Percentiles rank a stretch among this genome's conserved stretches.
Evolutionary conservation across 352 stramenopile species (phyloP).

Genomic region (Blastocystis sp.): DNA sequence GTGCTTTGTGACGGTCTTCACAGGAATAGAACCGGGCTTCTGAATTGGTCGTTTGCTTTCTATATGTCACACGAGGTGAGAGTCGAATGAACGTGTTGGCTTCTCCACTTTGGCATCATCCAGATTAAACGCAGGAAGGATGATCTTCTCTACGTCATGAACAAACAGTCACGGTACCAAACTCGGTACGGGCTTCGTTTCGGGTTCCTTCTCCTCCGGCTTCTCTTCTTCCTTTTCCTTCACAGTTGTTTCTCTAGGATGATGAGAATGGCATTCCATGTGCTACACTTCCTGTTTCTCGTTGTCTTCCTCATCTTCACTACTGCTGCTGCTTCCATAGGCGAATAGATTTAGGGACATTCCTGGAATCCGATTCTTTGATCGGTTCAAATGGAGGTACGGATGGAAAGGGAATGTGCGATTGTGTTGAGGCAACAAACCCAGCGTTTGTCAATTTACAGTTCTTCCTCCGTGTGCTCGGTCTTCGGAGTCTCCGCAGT

Average conservation of each 20-base stretch:
- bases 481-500: not conserved
- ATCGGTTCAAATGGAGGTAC: too few species aligned
- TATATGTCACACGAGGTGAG: not conserved
- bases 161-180: not conserved
- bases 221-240: not conserved
- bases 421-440: not conserved
- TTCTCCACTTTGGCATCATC: constrained; percentile 15
- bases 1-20: not conserved
- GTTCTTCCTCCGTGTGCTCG: not conserved
- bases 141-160: constrained; percentile 17
- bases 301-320: not conserved
- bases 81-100: not conserved
- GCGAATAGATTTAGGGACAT: not conserved
- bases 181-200: not conserved
- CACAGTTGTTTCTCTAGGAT: not conserved
- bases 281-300: not conserved
- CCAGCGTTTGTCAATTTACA: not conserved
- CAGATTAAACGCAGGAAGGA: constrained; percentile 44
- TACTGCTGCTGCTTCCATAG: not conserved
- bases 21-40: not conserved
- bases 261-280: not conserved
- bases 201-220: not conserved
- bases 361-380: too few species aligned
- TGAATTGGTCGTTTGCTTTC: too few species aligned
- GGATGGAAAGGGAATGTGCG: too few species aligned